A percentile compares a stretch with the other conserved stretches of the same genome.
These are phyloP conservation scores for Russula sp. DNA, from an alignment of 768 basidiomycete genomes.

Conservation along the genomic window DNA sequence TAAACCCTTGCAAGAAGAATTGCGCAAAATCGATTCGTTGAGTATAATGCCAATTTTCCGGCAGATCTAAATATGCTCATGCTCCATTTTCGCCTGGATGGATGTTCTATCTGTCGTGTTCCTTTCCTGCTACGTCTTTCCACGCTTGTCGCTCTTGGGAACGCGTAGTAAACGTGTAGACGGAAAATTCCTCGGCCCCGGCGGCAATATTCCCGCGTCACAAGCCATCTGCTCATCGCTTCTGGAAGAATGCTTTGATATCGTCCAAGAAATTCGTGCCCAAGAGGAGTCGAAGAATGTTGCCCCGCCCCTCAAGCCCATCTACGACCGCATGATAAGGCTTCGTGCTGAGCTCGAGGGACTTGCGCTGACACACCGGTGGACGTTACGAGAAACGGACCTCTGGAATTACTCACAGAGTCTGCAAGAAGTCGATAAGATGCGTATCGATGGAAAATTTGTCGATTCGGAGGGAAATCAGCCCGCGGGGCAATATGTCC, in stretches of 20 bases:
- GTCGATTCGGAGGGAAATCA: slow-evolving; percentile 89
- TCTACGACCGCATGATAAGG: slow-evolving; percentile 85
- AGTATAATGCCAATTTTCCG: slow-evolving; percentile 39
- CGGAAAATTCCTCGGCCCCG: slow-evolving; percentile 90
- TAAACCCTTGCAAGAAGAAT: slow-evolving; percentile 85
- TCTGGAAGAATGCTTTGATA: slow-evolving; percentile 95
- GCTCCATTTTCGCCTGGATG: slow-evolving; percentile 6
- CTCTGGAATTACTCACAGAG: slow-evolving; percentile 90
- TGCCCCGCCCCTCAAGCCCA: slow-evolving; percentile 78
- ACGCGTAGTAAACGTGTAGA: slow-evolving; percentile 77
- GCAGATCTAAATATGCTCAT: neutral
- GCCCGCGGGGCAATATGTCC: slow-evolving; percentile 90
- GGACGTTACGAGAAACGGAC: slow-evolving; percentile 94
- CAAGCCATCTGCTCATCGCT: slow-evolving; percentile 89
- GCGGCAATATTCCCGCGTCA: slow-evolving; percentile 83
- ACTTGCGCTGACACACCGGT: slow-evolving; percentile 90
- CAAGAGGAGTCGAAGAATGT: slow-evolving; percentile 88
- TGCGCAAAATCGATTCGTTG: slow-evolving; percentile 95
- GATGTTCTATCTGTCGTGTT: neutral
- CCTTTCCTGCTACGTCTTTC: slow-evolving; percentile 15
- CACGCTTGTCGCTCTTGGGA: slow-evolving; percentile 22
- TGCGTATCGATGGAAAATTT: slow-evolving; percentile 97
- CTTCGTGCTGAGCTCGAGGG: slow-evolving; percentile 86
- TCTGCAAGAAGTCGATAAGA: slow-evolving; percentile 92
- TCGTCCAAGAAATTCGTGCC: slow-evolving; percentile 91